Percentiles rank a stretch among this genome's conserved stretches.
Evolutionary conservation across 2,329 filamentous ascomycete genomes (phyloP).

Genomic region (Ceratocystis variospora): DNA sequence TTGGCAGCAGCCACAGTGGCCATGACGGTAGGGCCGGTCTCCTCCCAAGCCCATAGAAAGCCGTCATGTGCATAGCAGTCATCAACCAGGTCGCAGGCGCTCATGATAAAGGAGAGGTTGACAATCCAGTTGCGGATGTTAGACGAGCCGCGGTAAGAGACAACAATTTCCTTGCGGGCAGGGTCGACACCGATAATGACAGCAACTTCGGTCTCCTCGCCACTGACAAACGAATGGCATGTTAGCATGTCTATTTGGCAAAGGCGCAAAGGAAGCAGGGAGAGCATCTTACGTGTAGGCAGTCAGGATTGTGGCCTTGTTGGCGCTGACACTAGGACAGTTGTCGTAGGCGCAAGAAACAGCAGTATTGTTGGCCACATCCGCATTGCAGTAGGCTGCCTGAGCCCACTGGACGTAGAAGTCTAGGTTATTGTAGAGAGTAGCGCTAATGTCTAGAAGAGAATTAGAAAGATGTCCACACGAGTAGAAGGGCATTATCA

Average conservation of each 20-base stretch:
- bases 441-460: constrained; percentile 9
- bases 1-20: constrained; percentile 32
- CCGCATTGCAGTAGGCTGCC: constrained; percentile 18
- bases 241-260: constrained; percentile 19
- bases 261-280: not conserved
- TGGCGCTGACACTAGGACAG: constrained; percentile 12
- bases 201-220: constrained; percentile 31
- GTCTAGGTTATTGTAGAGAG: constrained; percentile 14
- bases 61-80: constrained; percentile 43
- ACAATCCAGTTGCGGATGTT: constrained; percentile 49
- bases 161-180: constrained; percentile 39
- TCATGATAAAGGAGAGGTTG: constrained; percentile 34
- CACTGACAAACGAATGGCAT: constrained; percentile 26
- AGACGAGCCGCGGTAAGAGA: constrained; percentile 45
- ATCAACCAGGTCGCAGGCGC: constrained; percentile 27
- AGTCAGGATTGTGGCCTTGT: constrained; percentile 12
- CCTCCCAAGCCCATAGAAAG: constrained; percentile 46
- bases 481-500: not conserved
- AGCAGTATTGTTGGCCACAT: constrained; percentile 10
- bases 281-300: constrained; percentile 16
- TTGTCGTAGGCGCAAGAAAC: constrained; percentile 18
- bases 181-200: constrained; percentile 41
- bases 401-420: constrained; percentile 19
- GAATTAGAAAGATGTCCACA: no score
- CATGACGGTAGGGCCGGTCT: constrained; percentile 34